Base-by-base conservation (phyloP, 2,329 filamentous ascomycete species). In the Celoporthe dispersa region DNA sequence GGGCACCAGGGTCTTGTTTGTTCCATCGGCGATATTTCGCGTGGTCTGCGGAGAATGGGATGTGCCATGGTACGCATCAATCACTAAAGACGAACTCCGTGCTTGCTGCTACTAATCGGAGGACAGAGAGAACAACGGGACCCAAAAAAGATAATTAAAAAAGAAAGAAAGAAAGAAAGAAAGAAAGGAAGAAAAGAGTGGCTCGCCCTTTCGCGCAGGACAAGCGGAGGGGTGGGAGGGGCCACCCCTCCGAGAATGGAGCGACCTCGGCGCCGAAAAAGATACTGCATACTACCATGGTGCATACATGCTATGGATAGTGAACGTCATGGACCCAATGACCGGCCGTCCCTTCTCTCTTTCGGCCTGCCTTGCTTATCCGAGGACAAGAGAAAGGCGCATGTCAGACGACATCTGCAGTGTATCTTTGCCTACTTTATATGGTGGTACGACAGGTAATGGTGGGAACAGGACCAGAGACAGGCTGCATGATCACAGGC, bases 221-320 rank as follows among this genome's bases (percentile, higher is more conserved):
- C 22, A 22, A n/a, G 19, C 31, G 19, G 33, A 37, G 57, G 11
- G n/a, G n/a, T n/a, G n/a, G 16, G 22, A 48, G 6, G 19, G 19
- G 1, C 48, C 48, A 8, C 25, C 12, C 25, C 57, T 60, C 31
- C 16, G 57, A 35, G 28, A n/a, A 37, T 35, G 33, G 33, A 60
- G 57, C 57, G 57, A 60, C 22, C 57, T 60, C 57, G 57, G 57
- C 31, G 33, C 57, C 57, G 33, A 60, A 60, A 37, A 48, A n/a
- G 44, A 48, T n/a, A 48, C 39, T n/a, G n/a, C n/a, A n/a, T n/a
- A n/a, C n/a, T n/a, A n/a, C 37, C 37, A 39, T 9, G 35, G 9
- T 37, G 12, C 11, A 12, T 11, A 39, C 37, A 39, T 39, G 44
- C 22, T n/a, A 9, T n/a, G 44, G 8, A 8, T n/a, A 48, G 44